A percentile compares a stretch with the other conserved stretches of the same genome.
phyloP scores from a whole-genome alignment of 2,329 filamentous ascomycete genomes.

The Fusarium neocosmosporiellum region DNA sequence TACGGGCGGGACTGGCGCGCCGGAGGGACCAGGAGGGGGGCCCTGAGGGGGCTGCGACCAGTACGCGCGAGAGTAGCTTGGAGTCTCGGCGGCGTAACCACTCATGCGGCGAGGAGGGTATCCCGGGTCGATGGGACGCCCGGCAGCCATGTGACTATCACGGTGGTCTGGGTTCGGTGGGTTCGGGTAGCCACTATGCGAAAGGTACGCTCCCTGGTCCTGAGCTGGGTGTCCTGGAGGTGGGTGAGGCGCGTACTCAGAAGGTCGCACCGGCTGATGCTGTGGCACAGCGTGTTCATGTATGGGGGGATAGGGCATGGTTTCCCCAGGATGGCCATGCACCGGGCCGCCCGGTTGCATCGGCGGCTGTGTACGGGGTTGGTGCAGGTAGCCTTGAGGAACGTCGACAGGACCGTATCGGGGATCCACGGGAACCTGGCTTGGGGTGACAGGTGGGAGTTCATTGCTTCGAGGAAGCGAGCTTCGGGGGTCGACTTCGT shows the following conservation, averaged over 20 bases:
- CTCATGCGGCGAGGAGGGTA: slow-evolving; percentile 48
- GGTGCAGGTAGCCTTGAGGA: slow-evolving; percentile 40
- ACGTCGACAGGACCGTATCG: slow-evolving; percentile 41
- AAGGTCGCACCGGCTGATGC: slow-evolving; percentile 41
- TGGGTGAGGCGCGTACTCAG: slow-evolving; percentile 44
- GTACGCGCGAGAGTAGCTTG: slow-evolving; percentile 48
- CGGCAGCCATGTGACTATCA: slow-evolving; percentile 44
- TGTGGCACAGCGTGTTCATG: slow-evolving; percentile 41
- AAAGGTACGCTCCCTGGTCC: slow-evolving; percentile 45
- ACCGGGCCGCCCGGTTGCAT: slow-evolving; percentile 39
- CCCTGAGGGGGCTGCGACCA: slow-evolving; percentile 50
- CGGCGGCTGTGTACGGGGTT: slow-evolving; percentile 38
- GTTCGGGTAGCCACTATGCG: slow-evolving; percentile 44
- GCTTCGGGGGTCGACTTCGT: slow-evolving; percentile 36
- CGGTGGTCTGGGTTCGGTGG: slow-evolving; percentile 43
- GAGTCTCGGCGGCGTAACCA: slow-evolving; percentile 45
- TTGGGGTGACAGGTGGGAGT: slow-evolving; percentile 31
- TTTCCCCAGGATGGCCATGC: slow-evolving; percentile 38
- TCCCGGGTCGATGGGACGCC: slow-evolving; percentile 47
- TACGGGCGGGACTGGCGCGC: slow-evolving; percentile 25
- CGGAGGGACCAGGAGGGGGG: slow-evolving; percentile 41
- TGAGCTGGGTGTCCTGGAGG: slow-evolving; percentile 38
- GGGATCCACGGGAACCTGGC: slow-evolving; percentile 38
- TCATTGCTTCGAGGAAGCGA: slow-evolving; percentile 41
- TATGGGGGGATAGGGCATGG: slow-evolving; percentile 42